A percentile compares a stretch with the other conserved stretches of the same genome.
phyloP scores from a whole-genome alignment of 2,329 filamentous ascomycete genomes.

The Bisporella sp. region DNA sequence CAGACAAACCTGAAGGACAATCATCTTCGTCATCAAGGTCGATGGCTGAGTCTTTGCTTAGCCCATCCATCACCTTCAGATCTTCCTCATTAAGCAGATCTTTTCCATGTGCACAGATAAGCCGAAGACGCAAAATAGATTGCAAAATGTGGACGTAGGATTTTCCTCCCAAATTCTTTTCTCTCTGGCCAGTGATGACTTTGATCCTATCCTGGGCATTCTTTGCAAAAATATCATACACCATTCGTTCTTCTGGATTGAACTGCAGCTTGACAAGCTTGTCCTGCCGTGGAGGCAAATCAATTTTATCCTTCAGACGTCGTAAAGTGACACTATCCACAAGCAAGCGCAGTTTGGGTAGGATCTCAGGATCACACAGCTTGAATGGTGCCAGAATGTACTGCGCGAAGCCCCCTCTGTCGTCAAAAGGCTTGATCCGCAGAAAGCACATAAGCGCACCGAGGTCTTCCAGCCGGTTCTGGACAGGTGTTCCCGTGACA shows the following conservation, averaged over 20 bases:
- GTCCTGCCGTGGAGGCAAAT: conserved; percentile 70
- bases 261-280: conserved; percentile 70
- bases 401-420: conserved; percentile 66
- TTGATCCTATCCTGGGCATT: conserved; percentile 76
- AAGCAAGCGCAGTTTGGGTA: conserved; percentile 78
- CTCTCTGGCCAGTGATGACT: conserved; percentile 59
- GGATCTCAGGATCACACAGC: conserved; percentile 72
- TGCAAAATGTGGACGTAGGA: conserved; percentile 93
- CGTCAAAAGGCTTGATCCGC: conserved; percentile 77
- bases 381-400: conserved; percentile 85
- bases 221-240: conserved; percentile 81
- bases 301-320: conserved; percentile 84
- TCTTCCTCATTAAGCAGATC: conserved; percentile 84
- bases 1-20: conserved; percentile 48
- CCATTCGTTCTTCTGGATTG: conserved; percentile 60
- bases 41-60: conserved; percentile 80
- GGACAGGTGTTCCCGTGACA: conserved; percentile 93
- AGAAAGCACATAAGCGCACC: conserved; percentile 83
- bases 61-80: conserved; percentile 69
- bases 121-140: conserved; percentile 79
- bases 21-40: conserved; percentile 67
- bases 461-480: conserved; percentile 88
- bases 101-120: conserved; percentile 90
- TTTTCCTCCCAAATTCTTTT: conserved; percentile 67
- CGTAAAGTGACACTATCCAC: conserved; percentile 93